A percentile compares a stretch with the other conserved stretches of the same genome.
Conservation (phyloP, 129 eudicot genomes). For the Saussurea involucrata region DNA sequence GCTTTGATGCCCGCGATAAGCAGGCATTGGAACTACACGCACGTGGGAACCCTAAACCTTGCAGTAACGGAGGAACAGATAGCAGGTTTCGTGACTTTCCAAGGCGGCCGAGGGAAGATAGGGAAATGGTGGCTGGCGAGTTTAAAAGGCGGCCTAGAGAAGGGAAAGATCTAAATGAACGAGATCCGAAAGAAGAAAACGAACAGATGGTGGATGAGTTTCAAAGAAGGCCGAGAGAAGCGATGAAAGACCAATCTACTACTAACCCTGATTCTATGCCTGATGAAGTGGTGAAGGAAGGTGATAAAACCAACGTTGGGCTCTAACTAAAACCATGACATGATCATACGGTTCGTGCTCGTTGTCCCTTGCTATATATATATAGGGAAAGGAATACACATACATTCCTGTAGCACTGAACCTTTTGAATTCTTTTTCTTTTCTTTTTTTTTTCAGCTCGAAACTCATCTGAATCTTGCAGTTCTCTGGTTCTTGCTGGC, state of each 20-base stretch:
- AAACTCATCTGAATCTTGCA: slow-evolving; percentile 14
- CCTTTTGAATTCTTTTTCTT: slow-evolving; percentile 2
- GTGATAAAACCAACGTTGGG: slow-evolving; percentile 21
- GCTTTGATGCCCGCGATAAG: slow-evolving; percentile 29
- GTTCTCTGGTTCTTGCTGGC: slow-evolving; percentile 15
- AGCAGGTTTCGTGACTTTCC: slow-evolving; percentile 31
- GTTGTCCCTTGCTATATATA: slow-evolving; percentile 17
- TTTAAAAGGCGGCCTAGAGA: slow-evolving; percentile 23
- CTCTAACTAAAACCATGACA: slow-evolving; percentile 22
- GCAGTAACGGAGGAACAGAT: slow-evolving; percentile 26
- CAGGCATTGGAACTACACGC: slow-evolving; percentile 26
- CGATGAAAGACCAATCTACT: not conserved
- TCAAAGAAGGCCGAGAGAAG: not conserved
- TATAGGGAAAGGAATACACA: slow-evolving; percentile 9
- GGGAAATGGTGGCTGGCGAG: slow-evolving; percentile 12
- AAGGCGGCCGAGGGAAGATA: slow-evolving; percentile 28
- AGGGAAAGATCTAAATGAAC: slow-evolving; percentile 7
- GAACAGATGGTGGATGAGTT: slow-evolving; percentile 9
- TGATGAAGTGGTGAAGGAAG: slow-evolving; percentile 20
- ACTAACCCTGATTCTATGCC: slow-evolving; percentile 14
- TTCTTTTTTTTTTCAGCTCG: slow-evolving; percentile 6
- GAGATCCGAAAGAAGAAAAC: slow-evolving; percentile 10
- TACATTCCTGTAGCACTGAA: slow-evolving; percentile 16
- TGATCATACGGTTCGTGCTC: slow-evolving; percentile 23
- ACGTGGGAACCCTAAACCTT: slow-evolving; percentile 21